Percentiles rank a stretch among this genome's conserved stretches.
Evolutionary conservation across 108 stramenopile genomes (phyloP).

Genomic region (Cyclotella distinguenda): DNA sequence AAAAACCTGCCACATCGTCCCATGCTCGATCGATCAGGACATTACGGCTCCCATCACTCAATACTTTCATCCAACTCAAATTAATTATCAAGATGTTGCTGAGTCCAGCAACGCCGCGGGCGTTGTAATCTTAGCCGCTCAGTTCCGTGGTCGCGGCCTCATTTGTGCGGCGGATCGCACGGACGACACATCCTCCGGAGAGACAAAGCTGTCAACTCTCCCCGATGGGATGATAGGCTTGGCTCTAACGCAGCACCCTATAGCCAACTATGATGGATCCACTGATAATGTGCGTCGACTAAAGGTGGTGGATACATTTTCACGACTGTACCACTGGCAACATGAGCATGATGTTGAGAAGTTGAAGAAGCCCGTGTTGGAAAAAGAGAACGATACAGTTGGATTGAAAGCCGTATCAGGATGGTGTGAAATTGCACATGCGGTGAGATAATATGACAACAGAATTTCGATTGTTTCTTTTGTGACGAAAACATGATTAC

Average conservation of each 20-base stretch:
- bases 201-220: constrained; percentile 7
- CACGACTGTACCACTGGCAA: constrained; percentile 30
- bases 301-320: constrained; percentile 28
- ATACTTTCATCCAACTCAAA: constrained; percentile 41
- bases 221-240: constrained; percentile 23
- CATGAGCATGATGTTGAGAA: constrained; percentile 36
- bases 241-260: constrained; percentile 4
- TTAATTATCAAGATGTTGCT: neutral
- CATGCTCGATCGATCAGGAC: constrained; percentile 42
- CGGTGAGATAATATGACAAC: no score
- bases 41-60: constrained; percentile 26
- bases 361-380: neutral
- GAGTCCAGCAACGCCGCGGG: neutral
- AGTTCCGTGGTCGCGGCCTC: constrained; percentile 47
- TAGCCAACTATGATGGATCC: constrained; percentile 2
- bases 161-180: constrained; percentile 23
- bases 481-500: no score
- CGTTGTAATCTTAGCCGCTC: constrained; percentile 30
- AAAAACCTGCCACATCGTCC: constrained; percentile 41
- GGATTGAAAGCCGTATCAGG: constrained; percentile 35
- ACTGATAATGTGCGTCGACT: constrained; percentile 10
- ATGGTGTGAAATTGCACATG: constrained; percentile 35
- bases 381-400: constrained; percentile 15
- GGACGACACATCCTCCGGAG: neutral
- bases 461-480: no score